Base-by-base conservation (phyloP, 2,329 filamentous ascomycete genomes). In the Talaromyces sp. region DNA sequence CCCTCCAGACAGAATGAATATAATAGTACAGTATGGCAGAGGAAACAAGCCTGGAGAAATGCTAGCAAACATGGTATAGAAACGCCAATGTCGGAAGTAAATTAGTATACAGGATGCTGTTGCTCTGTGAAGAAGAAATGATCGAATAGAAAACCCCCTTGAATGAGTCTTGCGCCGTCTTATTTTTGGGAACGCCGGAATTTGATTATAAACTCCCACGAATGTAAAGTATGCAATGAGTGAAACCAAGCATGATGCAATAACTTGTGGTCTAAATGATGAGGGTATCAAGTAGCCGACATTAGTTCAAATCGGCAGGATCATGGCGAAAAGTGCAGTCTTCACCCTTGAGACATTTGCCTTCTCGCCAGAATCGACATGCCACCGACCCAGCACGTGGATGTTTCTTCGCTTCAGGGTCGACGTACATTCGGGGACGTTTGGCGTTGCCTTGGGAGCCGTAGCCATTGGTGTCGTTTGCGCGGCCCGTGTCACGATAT, bases 351-450 rank as follows among this genome's bases (percentile, higher is more conserved):
- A 80, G 75, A 71, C 84, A 86, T 69, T 80, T 82, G 13, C 84
- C 84, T 66, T 84, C 79, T 41, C 81, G 76, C 80, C 80, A 86
- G 72, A 83, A 86, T 65, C 80, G 79, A 73, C 85, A 86, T 10
- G 80, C 73, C 41, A 82, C 77, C 22, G 79, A 73, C 60, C 80
- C 80, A 65, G 77, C 77, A 67, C 81, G 81, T 60, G 78, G 78
- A 67, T 80, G 76, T 67, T 76, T 76, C 65, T 77, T 78, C 13
- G 64, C 56, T 62, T 72, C 72, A n/a, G 65, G 64, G 10, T 76
- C 72, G 5, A 70, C 72, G 64, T 73, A 74, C 16, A 69, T 70
- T 66, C 73, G 75, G 19, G 73, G 74, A 19, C 78, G 76, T 54
- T 66, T 66, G 24, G 64, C 43, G 13, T 59, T 66, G 59, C 64